Conservation (phyloP, 805 yeast genomes). For the Henningerozyma blattae region DNA sequence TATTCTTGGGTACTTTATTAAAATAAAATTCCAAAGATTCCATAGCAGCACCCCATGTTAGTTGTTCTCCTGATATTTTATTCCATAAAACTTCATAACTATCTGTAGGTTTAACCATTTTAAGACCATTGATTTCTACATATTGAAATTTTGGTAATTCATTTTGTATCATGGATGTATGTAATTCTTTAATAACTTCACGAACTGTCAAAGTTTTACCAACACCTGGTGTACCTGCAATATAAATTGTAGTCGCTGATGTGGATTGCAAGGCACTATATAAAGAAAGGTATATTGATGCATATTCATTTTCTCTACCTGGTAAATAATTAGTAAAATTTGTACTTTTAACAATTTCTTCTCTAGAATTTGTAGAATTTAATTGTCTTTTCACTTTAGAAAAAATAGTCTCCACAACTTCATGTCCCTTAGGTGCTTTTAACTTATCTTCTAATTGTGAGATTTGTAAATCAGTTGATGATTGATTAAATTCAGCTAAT, state of each 20-base stretch:
- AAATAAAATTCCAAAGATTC: conserved; percentile 63
- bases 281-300: conserved; percentile 51
- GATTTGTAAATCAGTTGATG: conserved; percentile 3
- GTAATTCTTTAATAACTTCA: conserved; percentile 67
- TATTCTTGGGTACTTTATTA: conserved; percentile 24
- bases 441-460: conserved; percentile 18
- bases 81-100: conserved; percentile 82
- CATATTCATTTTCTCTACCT: conserved; percentile 77
- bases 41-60: conserved; percentile 54
- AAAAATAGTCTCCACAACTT: conserved; percentile 23
- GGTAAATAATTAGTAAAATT: conserved; percentile 47
- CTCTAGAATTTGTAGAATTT: conserved; percentile 33
- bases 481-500: conserved; percentile 17
- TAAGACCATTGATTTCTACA: conserved; percentile 84
- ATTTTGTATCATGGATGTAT: conserved; percentile 27
- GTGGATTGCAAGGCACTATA: conserved; percentile 60
- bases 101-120: conserved; percentile 62
- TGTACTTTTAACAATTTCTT: conserved; percentile 26
- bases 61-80: conserved; percentile 46
- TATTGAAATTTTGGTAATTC: conserved; percentile 46
- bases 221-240: conserved; percentile 97
- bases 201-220: conserved; percentile 93
- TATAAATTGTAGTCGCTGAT: conserved; percentile 74
- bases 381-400: conserved; percentile 24
- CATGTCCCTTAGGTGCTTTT: conserved; percentile 30